A percentile compares a stretch with the other conserved stretches of the same genome.
phyloP scores from a whole-genome alignment of 805 yeast species.

The Nakazawaea ambrosiae region DNA sequence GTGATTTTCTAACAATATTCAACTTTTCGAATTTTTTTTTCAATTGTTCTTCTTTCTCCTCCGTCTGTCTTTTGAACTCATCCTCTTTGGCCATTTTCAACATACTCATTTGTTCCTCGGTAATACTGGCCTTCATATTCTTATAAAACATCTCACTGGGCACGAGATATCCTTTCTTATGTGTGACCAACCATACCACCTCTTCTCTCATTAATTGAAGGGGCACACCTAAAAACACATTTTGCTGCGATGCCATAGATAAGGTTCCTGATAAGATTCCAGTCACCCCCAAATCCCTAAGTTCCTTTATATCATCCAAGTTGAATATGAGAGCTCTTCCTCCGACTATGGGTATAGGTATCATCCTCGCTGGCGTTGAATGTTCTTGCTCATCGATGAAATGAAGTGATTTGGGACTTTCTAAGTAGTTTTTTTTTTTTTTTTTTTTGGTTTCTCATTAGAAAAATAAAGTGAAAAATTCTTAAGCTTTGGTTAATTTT shows the following conservation, averaged over 20 bases:
- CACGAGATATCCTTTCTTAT: conserved; percentile 34
- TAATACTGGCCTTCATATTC: conserved; percentile 11
- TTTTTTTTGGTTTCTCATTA: no score
- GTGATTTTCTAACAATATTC: conserved; percentile 1
- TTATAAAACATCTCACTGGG: conserved; percentile 29
- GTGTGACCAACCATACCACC: conserved; percentile 51
- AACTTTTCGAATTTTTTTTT: conserved; percentile 13
- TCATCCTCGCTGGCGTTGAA: no score
- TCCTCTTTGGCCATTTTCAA: conserved; percentile 8
- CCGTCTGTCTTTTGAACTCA: conserved; percentile 12
- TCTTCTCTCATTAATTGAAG: conserved; percentile 70
- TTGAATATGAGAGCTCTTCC: conserved; percentile 52
- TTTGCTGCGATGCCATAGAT: conserved; percentile 90
- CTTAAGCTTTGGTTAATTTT: no score
- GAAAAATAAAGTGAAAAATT: no score
- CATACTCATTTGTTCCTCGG: conserved; percentile 11
- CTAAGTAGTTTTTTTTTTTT: no score
- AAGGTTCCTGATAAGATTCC: conserved; percentile 82
- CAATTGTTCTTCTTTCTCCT: conserved; percentile 13
- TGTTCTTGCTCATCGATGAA: no score
- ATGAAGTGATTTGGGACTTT: no score
- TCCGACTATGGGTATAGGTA: conserved; percentile 30
- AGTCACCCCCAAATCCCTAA: conserved; percentile 58
- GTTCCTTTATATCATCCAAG: conserved; percentile 39
- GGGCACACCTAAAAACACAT: conserved; percentile 80